These are phyloP conservation scores for Alternaria tenuissima DNA, from an alignment of 2,329 filamentous ascomycete species.

Conservation along the genomic window DNA sequence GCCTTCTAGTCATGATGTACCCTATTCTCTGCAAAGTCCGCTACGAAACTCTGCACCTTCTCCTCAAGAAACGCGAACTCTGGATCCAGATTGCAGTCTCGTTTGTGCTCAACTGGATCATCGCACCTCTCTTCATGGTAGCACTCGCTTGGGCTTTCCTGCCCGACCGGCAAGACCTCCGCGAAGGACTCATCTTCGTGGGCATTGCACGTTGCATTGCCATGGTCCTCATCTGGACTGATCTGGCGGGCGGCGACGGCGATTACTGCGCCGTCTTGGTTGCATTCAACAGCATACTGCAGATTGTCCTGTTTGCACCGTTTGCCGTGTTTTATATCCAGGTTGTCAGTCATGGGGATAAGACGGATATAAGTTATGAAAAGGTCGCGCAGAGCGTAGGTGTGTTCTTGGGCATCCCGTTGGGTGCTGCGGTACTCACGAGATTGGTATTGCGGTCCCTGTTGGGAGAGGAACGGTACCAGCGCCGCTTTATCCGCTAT, in stretches of 20 bases:
- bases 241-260: slow-evolving; percentile 75
- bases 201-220: slow-evolving; percentile 87
- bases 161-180: slow-evolving; percentile 55
- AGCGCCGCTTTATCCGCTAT: slow-evolving; percentile 73
- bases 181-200: slow-evolving; percentile 78
- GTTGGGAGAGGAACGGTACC: slow-evolving; percentile 68
- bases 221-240: slow-evolving; percentile 87
- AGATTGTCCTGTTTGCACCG: slow-evolving; percentile 59
- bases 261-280: slow-evolving; percentile 78
- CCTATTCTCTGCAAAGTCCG: slow-evolving; percentile 88
- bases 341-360: slow-evolving; percentile 66
- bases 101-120: slow-evolving; percentile 80
- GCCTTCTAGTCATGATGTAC: slow-evolving; percentile 92
- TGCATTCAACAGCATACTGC: slow-evolving; percentile 58
- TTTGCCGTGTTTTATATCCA: slow-evolving; percentile 65
- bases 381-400: slow-evolving; percentile 81
- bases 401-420: slow-evolving; percentile 82
- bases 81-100: slow-evolving; percentile 85
- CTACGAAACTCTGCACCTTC: slow-evolving; percentile 75
- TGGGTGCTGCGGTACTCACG: slow-evolving; percentile 81
- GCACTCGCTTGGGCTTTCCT: slow-evolving; percentile 69
- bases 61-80: slow-evolving; percentile 68
- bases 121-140: slow-evolving; percentile 85
- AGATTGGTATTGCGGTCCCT: slow-evolving; percentile 67
- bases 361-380: slow-evolving; percentile 64